Base-by-base conservation (phyloP, 225 moss, liverwort and hornwort genomes). In the Marchantia polymorpha region DNA sequence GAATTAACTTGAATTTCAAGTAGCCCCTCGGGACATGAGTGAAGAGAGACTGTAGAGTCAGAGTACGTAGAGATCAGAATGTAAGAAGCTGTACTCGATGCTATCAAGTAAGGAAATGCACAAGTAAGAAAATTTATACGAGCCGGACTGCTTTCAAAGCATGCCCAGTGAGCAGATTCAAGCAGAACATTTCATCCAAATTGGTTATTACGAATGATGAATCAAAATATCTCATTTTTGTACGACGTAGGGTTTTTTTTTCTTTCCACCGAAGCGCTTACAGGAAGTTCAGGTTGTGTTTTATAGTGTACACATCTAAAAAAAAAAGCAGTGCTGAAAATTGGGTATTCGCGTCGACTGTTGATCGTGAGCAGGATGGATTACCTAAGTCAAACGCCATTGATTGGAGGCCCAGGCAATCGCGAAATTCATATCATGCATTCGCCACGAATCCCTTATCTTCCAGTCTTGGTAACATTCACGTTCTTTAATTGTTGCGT, bases 321-420 rank as follows among this genome's bases (percentile, higher is more conserved):
- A 39, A 39, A 39, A 39, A 39, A 2, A 2, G 39, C 5, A 5
- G 39, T 39, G 39, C 39, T 64, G 23, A 3, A 64, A 25, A 7
- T 64, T 64, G 25, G 7, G n/a, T 23, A 22, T 7, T 23, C 9
- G 9, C 64, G 27, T 23, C 12, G n/a, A 64, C n/a, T 23, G n/a
- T 23, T 64, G n/a, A 23, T 23, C 16, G 11, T 73, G 22, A 67
- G 64, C 84, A 81, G 78, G 85, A 76, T 54, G 75, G 78, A 29
- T 39, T 17, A 47, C 53, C 59, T 16, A 65, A 74, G 69, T 60
- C 74, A 14, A 30, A 1, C 12, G 31, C 78, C 49, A 48, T 50
- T 22, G 81, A 82, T 61, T 55, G 46, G 14, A 75, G 15, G 46
- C 53, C 64, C 61, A 69, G 74, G 78, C 78, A 78, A 58, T n/a